phyloP scores from a whole-genome alignment of 306 rosid genomes.

The Lablab purpureus region DNA sequence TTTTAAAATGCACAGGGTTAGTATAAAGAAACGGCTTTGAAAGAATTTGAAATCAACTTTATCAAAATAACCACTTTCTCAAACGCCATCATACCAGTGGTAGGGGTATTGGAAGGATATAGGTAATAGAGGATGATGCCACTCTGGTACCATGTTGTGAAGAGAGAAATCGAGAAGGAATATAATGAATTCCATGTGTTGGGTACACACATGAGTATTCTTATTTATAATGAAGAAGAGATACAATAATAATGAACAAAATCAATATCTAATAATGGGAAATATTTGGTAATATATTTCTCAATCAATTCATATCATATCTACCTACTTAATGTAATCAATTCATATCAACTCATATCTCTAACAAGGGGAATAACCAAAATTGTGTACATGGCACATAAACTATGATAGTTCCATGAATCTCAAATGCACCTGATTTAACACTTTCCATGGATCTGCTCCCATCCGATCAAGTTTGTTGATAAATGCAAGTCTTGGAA shows the following conservation, averaged over 20 bases:
- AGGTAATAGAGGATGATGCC: no score
- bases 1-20: neutral
- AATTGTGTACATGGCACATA: conserved; percentile 17
- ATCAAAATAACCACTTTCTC: neutral
- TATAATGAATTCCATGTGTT: no score
- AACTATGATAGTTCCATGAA: conserved; percentile 40
- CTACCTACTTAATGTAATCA: no score
- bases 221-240: no score
- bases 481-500: conserved; percentile 94
- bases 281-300: no score
- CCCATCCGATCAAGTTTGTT: conserved; percentile 99
- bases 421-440: conserved; percentile 76
- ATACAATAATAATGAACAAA: no score
- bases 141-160: no score
- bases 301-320: no score
- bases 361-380: conserved; percentile 1
- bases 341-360: no score
- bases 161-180: no score
- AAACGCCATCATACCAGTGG: conserved; percentile 4
- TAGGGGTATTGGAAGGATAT: neutral
- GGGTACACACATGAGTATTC: no score
- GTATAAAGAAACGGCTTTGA: neutral
- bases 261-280: no score
- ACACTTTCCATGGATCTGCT: conserved; percentile 99
- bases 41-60: conserved; percentile 33